Conservation (phyloP, 2,329 filamentous ascomycete species). For the Remersonia thermophila region DNA sequence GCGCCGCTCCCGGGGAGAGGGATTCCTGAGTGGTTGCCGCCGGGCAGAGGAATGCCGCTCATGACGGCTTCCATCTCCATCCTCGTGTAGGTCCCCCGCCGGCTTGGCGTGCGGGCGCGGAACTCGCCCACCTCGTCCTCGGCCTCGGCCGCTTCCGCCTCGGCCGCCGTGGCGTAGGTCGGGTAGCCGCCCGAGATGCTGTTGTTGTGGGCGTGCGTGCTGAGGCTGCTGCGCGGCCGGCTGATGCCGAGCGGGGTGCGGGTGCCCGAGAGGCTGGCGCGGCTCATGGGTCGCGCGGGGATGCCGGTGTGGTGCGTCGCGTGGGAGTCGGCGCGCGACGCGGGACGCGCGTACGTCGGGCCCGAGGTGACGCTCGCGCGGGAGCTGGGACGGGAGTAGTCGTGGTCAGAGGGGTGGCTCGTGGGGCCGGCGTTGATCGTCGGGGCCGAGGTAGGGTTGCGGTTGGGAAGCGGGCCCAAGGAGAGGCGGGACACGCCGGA, state of each 20-base stretch:
- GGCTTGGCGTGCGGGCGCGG: conserved; percentile 42
- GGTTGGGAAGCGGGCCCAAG: conserved; percentile 48
- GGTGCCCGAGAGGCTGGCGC: conserved; percentile 46
- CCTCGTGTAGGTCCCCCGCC: conserved; percentile 41
- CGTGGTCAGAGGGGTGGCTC: conserved; percentile 20
- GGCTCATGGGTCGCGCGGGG: conserved; percentile 49
- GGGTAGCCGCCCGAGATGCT: conserved; percentile 25
- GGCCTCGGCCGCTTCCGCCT: conserved; percentile 32
- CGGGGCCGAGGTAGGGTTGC: conserved; percentile 29
- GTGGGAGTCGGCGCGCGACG: conserved; percentile 36
- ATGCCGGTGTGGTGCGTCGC: conserved; percentile 20
- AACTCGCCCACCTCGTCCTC: conserved; percentile 27
- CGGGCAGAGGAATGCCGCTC: conserved; percentile 36
- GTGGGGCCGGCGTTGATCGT: conserved; percentile 6
- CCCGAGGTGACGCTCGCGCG: conserved; percentile 52
- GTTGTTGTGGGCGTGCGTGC: conserved; percentile 44
- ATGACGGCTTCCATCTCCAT: conserved; percentile 36
- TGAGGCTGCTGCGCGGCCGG: conserved; percentile 60
- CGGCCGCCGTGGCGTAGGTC: conserved; percentile 42
- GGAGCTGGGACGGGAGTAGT: conserved; percentile 58
- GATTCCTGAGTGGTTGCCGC: conserved; percentile 23
- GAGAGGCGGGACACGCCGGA: conserved; percentile 52
- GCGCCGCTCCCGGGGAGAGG: conserved; percentile 13
- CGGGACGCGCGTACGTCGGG: conserved; percentile 33
- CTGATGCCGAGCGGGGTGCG: conserved; percentile 48